These are phyloP conservation scores for Cyclotella baltica DNA, from an alignment of 108 stramenopile species.

Conservation along the genomic window DNA sequence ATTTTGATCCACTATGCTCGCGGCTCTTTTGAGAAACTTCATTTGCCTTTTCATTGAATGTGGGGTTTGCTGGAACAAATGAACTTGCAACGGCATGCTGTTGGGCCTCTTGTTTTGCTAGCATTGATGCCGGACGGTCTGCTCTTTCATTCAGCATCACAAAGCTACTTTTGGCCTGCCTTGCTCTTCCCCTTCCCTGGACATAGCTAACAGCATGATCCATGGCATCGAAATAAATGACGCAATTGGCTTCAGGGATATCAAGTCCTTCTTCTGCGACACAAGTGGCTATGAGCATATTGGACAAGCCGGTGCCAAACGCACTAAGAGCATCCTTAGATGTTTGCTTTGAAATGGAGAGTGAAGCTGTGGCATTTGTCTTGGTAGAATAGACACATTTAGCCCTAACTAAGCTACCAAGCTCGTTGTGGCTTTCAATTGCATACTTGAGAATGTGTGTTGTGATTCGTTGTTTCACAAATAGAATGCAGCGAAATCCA, in stretches of 20 bases:
- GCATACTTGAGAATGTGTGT: constrained; percentile 17
- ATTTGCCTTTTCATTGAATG: not conserved
- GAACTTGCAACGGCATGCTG: constrained; percentile 21
- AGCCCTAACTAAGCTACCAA: constrained; percentile 5
- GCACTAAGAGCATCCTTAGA: not conserved
- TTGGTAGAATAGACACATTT: constrained; percentile 13
- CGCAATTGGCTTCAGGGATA: constrained; percentile 23
- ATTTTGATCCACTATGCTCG: not conserved
- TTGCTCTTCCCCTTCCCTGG: constrained; percentile 17
- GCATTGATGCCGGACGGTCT: constrained; percentile 17
- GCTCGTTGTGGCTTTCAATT: constrained; percentile 2
- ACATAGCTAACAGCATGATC: constrained; percentile 11
- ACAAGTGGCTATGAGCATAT: constrained; percentile 17
- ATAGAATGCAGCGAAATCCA: constrained; percentile 21
- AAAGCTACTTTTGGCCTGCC: constrained; percentile 21
- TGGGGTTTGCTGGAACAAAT: not conserved
- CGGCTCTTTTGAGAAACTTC: constrained; percentile 9
- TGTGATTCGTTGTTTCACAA: constrained; percentile 18
- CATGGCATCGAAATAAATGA: constrained; percentile 17
- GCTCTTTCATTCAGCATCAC: constrained; percentile 14
- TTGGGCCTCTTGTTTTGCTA: constrained; percentile 19
- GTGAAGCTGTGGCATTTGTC: constrained; percentile 1
- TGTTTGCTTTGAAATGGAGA: constrained; percentile 15
- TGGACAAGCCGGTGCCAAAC: constrained; percentile 14
- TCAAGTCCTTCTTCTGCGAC: constrained; percentile 27